Evolutionary conservation across 2,329 filamentous ascomycete genomes (phyloP), one percentile per base, ranked within the genome.

Genomic region (Hymenoscyphus linearis): DNA sequence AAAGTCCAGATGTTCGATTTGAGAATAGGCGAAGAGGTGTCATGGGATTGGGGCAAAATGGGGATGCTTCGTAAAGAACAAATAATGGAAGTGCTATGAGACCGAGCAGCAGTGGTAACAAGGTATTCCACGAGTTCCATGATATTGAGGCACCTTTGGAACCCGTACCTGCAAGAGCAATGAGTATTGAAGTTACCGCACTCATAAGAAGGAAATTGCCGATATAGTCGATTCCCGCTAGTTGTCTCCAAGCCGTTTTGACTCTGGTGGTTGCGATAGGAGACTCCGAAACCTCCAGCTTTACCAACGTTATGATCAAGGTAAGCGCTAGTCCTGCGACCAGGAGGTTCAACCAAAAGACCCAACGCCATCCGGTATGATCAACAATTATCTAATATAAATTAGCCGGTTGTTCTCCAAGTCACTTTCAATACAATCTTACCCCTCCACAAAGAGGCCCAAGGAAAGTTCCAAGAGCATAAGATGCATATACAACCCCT

Each of bases 21-120:
- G 22, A 40, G 52, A 59, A 59, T 26, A 59, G 31, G 14, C 58
- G 50, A 22, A 37, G 50, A 35, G 58, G 58, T n/a, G 53, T 59
- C 22, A 52, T 59, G n/a, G 58, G 58, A 26, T 59, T 25, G n/a
- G 27, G 5, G 18, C 58, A 59, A 34, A 54, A 59, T 18, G 57
- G 57, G 9, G 58, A 54, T 12, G 31, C 26, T 18, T 59, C 50
- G 9, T 44, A 59, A 18, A 54, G n/a, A 31, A 35, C 25, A 36
- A 59, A 59, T 7, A 37, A 22, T 3, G 26, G 34, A 7, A 31
- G 37, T 10, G 34, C 58, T 25, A 55, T 22, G 10, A 25, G 13
- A 13, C 58, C 58, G 26, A 59, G 58, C 7, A 59, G 13, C 13
- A 59, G 22, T 2, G 58, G 58, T 16, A 59, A 22, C 14, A 59